These are phyloP conservation scores for Aspergillus fructus DNA, from an alignment of 2,329 filamentous ascomycete species.

Conservation along the genomic window DNA sequence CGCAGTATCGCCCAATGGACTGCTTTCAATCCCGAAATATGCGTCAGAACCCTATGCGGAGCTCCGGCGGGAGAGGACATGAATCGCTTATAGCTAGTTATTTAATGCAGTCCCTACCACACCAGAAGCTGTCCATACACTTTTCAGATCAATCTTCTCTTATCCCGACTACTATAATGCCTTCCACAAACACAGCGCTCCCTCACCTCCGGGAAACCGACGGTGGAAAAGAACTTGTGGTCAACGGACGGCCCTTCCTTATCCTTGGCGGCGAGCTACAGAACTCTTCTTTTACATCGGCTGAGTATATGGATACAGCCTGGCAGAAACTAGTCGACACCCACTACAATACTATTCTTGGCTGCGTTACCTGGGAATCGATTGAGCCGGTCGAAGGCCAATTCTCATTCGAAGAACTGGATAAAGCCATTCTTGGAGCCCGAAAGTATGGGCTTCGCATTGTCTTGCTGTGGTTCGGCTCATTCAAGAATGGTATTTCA, in stretches of 20 bases:
- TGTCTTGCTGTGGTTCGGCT: constrained; percentile 49
- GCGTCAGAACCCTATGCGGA: not conserved
- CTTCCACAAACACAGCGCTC: not conserved
- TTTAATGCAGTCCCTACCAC: not conserved
- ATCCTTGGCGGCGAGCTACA: constrained; percentile 49
- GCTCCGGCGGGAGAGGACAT: not conserved
- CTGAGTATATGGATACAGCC: constrained; percentile 45
- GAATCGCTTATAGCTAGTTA: not conserved
- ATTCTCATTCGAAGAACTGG: constrained; percentile 46
- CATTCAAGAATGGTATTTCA: constrained; percentile 48
- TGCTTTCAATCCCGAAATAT: not conserved
- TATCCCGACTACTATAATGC: not conserved
- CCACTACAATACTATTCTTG: constrained; percentile 48
- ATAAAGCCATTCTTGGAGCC: constrained; percentile 17
- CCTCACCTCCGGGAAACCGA: constrained; percentile 1
- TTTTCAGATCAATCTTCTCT: not conserved
- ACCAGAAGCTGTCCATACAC: not conserved
- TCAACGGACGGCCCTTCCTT: constrained; percentile 47
- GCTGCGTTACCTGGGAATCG: constrained; percentile 48
- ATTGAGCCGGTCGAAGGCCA: constrained; percentile 47
- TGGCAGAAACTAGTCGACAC: constrained; percentile 46
- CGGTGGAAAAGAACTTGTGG: constrained; percentile 38
- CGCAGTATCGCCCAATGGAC: not conserved
- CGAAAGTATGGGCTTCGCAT: constrained; percentile 33
- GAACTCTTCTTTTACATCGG: constrained; percentile 48